These are phyloP conservation scores for Lasiodiplodia sp. DNA, from an alignment of 2,329 filamentous ascomycete genomes.

Conservation along the genomic window DNA sequence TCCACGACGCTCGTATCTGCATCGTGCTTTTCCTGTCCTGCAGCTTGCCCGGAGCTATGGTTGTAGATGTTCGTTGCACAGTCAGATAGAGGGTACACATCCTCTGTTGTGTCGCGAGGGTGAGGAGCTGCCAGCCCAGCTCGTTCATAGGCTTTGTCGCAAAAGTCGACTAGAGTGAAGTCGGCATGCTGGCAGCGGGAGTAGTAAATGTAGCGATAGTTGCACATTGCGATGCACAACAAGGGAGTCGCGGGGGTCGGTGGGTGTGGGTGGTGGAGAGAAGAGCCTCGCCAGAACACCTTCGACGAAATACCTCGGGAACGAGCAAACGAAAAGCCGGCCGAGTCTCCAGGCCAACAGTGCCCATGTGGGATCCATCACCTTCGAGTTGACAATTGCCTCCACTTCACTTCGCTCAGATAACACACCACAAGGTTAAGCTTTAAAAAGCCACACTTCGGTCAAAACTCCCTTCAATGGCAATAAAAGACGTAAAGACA, in stretches of 20 bases:
- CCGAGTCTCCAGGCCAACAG: too few relatives aligned
- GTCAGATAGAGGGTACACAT: background rate
- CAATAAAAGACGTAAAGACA: background rate
- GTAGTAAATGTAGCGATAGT: slow-evolving; percentile 46
- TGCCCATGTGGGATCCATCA: background rate
- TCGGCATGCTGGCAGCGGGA: slow-evolving; percentile 43
- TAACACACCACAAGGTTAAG: background rate
- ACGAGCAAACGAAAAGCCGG: background rate
- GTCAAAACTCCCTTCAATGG: background rate
- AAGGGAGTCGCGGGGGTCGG: background rate
- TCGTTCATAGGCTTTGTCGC: slow-evolving; percentile 33
- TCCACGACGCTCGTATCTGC: background rate
- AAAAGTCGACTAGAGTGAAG: slow-evolving; percentile 42
- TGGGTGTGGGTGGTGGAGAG: slow-evolving; percentile 3
- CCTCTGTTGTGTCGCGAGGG: background rate
- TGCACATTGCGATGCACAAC: slow-evolving; percentile 41
- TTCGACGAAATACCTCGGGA: background rate
- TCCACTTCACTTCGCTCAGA: background rate
- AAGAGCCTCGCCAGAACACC: background rate
- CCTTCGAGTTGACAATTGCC: background rate
- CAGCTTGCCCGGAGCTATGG: too few relatives aligned
- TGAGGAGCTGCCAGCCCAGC: background rate
- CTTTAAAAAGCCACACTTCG: background rate
- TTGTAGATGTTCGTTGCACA: too few relatives aligned
- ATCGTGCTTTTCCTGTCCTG: background rate